Conservation (phyloP, 805 yeast genomes). For the Wickerhamiella kurtzmanii region DNA sequence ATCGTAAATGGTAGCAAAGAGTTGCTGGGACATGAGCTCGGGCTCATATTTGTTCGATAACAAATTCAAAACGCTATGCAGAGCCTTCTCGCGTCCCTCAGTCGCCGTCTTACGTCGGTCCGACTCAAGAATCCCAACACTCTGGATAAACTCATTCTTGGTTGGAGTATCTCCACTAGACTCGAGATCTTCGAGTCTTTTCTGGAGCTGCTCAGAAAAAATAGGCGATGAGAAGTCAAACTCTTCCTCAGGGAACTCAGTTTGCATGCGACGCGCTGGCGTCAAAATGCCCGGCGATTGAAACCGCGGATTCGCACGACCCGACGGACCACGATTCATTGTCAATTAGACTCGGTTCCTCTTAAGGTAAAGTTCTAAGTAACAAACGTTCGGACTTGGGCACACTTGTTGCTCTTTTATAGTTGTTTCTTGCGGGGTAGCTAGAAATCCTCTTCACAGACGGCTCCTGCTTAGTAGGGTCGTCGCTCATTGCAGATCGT, state of each 20-base stretch:
- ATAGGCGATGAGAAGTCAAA: constrained; percentile 14
- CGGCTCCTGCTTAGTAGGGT: neutral
- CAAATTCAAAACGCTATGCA: constrained; percentile 19
- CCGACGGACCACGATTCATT: neutral
- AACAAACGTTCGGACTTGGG: too few relatives aligned
- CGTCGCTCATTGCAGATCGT: too few relatives aligned
- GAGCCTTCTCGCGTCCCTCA: constrained; percentile 24
- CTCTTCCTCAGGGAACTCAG: constrained; percentile 1
- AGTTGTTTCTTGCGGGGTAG: neutral
- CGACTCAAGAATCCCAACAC: constrained; percentile 20
- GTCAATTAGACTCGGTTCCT: too few relatives aligned
- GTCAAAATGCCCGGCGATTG: neutral
- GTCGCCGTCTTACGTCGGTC: constrained; percentile 23
- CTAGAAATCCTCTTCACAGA: neutral
- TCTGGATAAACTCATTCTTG: constrained; percentile 8
- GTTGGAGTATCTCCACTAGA: neutral
- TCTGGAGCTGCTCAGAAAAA: constrained; percentile 15
- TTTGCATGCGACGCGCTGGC: neutral
- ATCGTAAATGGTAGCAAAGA: constrained; percentile 15
- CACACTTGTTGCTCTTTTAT: too few relatives aligned
- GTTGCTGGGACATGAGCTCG: constrained; percentile 14
- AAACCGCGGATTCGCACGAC: neutral
- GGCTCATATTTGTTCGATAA: constrained; percentile 25
- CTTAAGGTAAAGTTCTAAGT: too few relatives aligned
- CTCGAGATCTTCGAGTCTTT: constrained; percentile 13